Evolutionary conservation across 345 rosid species (phyloP), one percentile per base, ranked within the genome.

Genomic region (Dipteronia dyeriana): DNA sequence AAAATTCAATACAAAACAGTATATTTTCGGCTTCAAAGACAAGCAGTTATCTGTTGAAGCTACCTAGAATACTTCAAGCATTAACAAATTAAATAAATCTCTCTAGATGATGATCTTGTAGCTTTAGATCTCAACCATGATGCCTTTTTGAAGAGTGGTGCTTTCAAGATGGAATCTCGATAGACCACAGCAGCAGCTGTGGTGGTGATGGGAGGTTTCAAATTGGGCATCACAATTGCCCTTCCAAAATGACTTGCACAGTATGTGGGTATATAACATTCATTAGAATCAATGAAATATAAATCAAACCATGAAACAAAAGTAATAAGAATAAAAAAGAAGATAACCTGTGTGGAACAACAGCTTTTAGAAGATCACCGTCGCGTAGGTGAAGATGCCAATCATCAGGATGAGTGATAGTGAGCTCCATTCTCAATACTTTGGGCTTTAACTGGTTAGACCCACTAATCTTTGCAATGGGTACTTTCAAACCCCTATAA

Each of bases 121-220:
- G 99, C 98, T 85, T 92, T 96, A 14, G 99, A 97, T 80, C 99
- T 88, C 83, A 94, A 81, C 98, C 93, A 90, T 34, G 97, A 90
- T 9, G 95, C 88, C 87, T 94, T 96, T 76, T 80, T 29, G 4
- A 29, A 29, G 26, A 26, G 97, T 83, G 89, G 49, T 31, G 90
- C 86, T 82, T 89, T 85, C 87, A 91, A 31, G 78, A 92, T 91
- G 34, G 88, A 83, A 66, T 89, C 87, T 6, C 86, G 86, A 79
- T 92, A 91, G 70, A 7, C 45, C 45, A 41, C 45, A 41, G 9
- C 45, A 41, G 91, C 84, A 74, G 86, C 79, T 13, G 98, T 88
- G 11, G 98, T 85, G 5, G 92, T 89, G 81, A 95, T 68, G n/a
- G 94, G 94, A 68, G 96, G 97, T 77, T 87, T 93, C 89, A 95